Percentiles rank a stretch among this genome's conserved stretches.
phyloP scores from a whole-genome alignment of 2,329 filamentous ascomycete species.

The Cercospora brassicicola region DNA sequence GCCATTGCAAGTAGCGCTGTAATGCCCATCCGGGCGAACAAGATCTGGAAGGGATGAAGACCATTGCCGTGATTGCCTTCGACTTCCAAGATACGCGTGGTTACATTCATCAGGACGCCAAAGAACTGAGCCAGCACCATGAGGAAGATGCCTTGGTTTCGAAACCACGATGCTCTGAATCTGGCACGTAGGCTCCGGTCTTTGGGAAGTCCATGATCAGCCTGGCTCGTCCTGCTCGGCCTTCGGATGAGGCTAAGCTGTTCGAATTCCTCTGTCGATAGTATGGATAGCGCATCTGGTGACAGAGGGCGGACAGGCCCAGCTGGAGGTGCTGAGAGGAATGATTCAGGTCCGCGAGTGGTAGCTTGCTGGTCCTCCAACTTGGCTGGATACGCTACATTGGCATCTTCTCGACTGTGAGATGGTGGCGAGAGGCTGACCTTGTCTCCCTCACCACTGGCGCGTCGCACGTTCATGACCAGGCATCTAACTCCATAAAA shows the following conservation, averaged over 20 bases:
- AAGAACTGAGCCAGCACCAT: slow-evolving; percentile 78
- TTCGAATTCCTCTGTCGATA: slow-evolving; percentile 39
- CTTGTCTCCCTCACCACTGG: slow-evolving; percentile 10
- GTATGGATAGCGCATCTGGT: slow-evolving; percentile 46
- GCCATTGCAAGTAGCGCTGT: slow-evolving; percentile 65
- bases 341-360: slow-evolving; percentile 21
- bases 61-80: slow-evolving; percentile 64
- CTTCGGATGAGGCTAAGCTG: slow-evolving; percentile 27
- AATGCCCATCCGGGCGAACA: slow-evolving; percentile 76
- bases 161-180: slow-evolving; percentile 54
- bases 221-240: slow-evolving; percentile 8
- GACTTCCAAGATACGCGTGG: slow-evolving; percentile 71
- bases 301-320: slow-evolving; percentile 43
- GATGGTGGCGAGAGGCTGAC: background rate
- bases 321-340: slow-evolving; percentile 32
- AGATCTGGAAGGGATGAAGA: slow-evolving; percentile 80
- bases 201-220: background rate
- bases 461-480: background rate
- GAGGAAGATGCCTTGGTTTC: slow-evolving; percentile 70
- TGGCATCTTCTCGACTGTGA: background rate
- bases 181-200: slow-evolving; percentile 25
- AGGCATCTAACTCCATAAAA: background rate
- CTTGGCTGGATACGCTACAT: background rate
- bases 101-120: slow-evolving; percentile 80
- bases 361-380: background rate